These are phyloP conservation scores for Rubus idaeus DNA, from an alignment of 306 rosid species.

Conservation along the genomic window DNA sequence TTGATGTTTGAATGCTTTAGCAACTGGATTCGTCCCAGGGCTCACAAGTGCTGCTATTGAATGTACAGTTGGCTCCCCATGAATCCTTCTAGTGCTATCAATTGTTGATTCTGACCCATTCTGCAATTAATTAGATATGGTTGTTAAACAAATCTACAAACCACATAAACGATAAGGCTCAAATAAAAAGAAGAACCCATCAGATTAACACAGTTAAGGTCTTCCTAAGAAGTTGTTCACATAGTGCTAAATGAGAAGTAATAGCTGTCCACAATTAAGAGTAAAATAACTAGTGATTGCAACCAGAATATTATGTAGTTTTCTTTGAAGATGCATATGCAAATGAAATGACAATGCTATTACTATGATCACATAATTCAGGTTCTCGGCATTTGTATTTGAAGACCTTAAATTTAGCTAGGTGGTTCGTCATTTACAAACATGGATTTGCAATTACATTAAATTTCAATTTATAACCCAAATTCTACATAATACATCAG, in stretches of 20 bases:
- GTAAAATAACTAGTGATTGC: not conserved
- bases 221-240: not conserved
- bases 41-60: constrained; percentile 30
- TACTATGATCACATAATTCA: not conserved
- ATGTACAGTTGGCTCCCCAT: constrained; percentile 29
- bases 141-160: constrained; percentile 21
- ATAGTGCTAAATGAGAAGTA: not conserved
- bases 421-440: not conserved
- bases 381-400: not conserved
- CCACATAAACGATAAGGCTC: constrained; percentile 17
- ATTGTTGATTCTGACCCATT: constrained; percentile 29
- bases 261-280: not conserved
- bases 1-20: constrained; percentile 26
- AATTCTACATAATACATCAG: not conserved
- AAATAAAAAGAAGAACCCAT: constrained; percentile 1
- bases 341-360: not conserved
- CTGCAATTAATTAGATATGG: constrained; percentile 49
- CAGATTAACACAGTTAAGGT: not conserved
- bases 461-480: not conserved
- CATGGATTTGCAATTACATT: not conserved
- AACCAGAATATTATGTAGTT: not conserved
- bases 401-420: not conserved
- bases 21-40: constrained; percentile 26
- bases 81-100: constrained; percentile 28
- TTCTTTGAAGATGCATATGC: not conserved